Percentiles rank a stretch among this genome's conserved stretches.
These are phyloP conservation scores for Nakaseomyces glabratus DNA, from an alignment of 1,139 yeast species.

Conservation along the genomic window DNA sequence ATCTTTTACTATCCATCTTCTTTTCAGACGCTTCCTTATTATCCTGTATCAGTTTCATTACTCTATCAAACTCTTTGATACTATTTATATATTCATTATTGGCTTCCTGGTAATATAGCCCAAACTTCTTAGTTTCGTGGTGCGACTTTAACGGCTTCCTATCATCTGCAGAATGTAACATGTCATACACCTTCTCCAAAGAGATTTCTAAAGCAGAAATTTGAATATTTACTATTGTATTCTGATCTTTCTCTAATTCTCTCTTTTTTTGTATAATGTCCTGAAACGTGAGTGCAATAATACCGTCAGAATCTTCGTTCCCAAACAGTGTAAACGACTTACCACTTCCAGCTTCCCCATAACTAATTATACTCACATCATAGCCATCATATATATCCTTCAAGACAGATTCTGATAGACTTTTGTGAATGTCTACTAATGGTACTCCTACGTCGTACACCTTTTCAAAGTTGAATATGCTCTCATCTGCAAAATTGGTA, in stretches of 20 bases:
- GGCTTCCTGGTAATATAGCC: constrained; percentile 27
- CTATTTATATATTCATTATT: constrained; percentile 9
- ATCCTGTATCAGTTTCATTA: constrained; percentile 3
- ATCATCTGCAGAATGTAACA: constrained; percentile 32
- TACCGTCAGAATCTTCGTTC: constrained; percentile 29
- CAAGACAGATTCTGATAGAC: constrained; percentile 26
- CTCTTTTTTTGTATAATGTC: constrained; percentile 3
- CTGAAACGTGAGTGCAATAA: not conserved
- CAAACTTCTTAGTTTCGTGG: constrained; percentile 15
- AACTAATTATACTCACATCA: constrained; percentile 77
- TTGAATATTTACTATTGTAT: constrained; percentile 32
- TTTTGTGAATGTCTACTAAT: constrained; percentile 54
- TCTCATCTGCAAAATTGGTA: constrained; percentile 6
- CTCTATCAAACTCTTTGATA: constrained; percentile 12
- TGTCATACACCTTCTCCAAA: constrained; percentile 67
- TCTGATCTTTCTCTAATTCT: constrained; percentile 19
- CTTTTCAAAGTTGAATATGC: constrained; percentile 54
- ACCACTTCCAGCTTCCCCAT: constrained; percentile 88
- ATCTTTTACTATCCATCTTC: constrained; percentile 52
- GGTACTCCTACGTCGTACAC: constrained; percentile 45
- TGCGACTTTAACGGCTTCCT: constrained; percentile 13
- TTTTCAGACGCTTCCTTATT: constrained; percentile 41
- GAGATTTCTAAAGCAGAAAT: constrained; percentile 63
- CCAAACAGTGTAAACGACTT: constrained; percentile 88
- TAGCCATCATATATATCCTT: constrained; percentile 44